These are phyloP conservation scores for Barbarea vulgaris DNA, from an alignment of 345 rosid species.

Conservation along the genomic window DNA sequence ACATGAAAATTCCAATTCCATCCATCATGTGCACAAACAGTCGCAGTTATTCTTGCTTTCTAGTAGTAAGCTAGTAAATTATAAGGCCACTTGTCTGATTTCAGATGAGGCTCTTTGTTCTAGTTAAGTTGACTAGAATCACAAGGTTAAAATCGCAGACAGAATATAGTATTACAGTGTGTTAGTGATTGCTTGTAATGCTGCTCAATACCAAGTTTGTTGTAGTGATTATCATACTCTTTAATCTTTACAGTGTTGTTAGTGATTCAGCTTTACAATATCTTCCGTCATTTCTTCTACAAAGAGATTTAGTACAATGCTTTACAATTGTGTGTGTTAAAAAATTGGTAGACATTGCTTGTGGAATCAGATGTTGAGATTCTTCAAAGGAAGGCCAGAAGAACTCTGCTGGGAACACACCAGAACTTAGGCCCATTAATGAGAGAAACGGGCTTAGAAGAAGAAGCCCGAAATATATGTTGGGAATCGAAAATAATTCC, in stretches of 20 bases:
- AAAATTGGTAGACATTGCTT: background rate
- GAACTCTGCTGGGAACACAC: background rate
- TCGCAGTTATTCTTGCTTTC: conserved; percentile 9
- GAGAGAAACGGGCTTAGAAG: background rate
- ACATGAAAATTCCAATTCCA: conserved; percentile 14
- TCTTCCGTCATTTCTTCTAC: background rate
- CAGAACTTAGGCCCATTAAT: background rate
- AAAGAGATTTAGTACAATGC: background rate
- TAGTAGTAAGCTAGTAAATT: conserved; percentile 30
- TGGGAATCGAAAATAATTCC: background rate
- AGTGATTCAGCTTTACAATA: conserved; percentile 7
- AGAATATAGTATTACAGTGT: background rate
- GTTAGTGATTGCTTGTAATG: conserved; percentile 5
- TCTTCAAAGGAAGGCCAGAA: background rate
- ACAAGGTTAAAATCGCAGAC: conserved; percentile 2
- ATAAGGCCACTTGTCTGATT: conserved; percentile 20
- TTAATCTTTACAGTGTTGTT: conserved; percentile 20
- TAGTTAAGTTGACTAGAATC: conserved; percentile 18
- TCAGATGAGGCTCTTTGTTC: conserved; percentile 21
- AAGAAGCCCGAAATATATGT: background rate
- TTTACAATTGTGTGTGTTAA: background rate
- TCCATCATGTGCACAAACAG: conserved; percentile 28
- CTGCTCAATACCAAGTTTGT: conserved; percentile 11
- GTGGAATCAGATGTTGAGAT: background rate
- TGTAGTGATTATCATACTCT: conserved; percentile 19